Conservation (phyloP, 2,329 filamentous ascomycete genomes). For the Bipolaris oryzae region DNA sequence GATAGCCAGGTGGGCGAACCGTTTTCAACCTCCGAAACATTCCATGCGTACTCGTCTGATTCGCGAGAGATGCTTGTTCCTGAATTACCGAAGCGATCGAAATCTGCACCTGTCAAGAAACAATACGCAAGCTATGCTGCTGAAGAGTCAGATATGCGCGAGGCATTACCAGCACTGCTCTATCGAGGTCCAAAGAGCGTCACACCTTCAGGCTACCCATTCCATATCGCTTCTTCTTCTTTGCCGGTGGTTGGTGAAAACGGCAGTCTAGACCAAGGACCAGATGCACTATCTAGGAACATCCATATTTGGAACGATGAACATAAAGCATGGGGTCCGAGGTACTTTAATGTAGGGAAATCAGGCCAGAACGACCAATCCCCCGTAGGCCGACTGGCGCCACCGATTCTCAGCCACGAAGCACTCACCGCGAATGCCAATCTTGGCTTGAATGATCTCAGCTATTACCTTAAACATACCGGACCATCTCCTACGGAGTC, state of each 20-base stretch:
- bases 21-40: conserved; percentile 15
- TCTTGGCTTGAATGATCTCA: conserved; percentile 38
- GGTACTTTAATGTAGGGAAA: conserved; percentile 15
- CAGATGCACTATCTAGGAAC: conserved; percentile 20
- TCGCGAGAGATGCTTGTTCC: conserved; percentile 21
- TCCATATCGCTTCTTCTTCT: conserved; percentile 17
- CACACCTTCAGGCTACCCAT: conserved; percentile 23
- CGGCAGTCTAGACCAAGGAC: conserved; percentile 20
- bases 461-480: conserved; percentile 39
- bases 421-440: conserved; percentile 37
- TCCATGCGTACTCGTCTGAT: conserved; percentile 20
- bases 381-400: conserved; percentile 34
- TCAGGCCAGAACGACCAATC: conserved; percentile 27
- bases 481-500: conserved; percentile 27
- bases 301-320: too few species aligned
- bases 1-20: conserved; percentile 30
- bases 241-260: conserved; percentile 32
- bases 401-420: conserved; percentile 41
- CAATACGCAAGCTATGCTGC: conserved; percentile 23
- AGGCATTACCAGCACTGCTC: conserved; percentile 29
- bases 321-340: conserved; percentile 14
- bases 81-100: conserved; percentile 12
- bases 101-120: conserved; percentile 11
- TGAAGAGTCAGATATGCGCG: conserved; percentile 21
- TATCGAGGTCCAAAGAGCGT: conserved; percentile 34